Base-by-base conservation (phyloP, 371 early-diverging fungal species). In the Rhizopus arrhizus region DNA sequence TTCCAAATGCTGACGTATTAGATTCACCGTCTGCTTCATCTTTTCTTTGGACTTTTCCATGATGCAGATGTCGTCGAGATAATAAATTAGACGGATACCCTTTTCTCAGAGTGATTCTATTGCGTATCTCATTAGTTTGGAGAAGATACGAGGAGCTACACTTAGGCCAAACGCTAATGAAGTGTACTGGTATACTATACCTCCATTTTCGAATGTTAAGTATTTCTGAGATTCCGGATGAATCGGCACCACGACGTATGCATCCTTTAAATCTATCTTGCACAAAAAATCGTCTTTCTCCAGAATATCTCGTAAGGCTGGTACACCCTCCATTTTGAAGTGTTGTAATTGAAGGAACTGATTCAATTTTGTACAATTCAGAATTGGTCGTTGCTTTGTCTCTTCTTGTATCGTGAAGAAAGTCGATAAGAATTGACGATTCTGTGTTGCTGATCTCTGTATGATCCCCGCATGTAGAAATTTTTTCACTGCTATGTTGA, bases 241-340 rank as follows among this genome's bases (percentile, higher is more conserved):
- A 1, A 59, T 56, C 4, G 62, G 53, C 0, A 65, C 38, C 0
- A 60, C 60, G 0, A 42, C 34, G 38, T 59, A 59, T 0, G 60
- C 65, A 41, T 61, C 62, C 33, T 51, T 61, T 3, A 51, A 36
- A 49, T 52, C 60, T 6, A 58, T 28, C 36, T 58, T 58, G 49
- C 36, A 35, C 0, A 58, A 38, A 11, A 15, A 49, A 31, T 58
- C 50, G 22, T 46, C 22, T 33, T 33, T 10, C 52, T 59, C 60
- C 35, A 59, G 29, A 13, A 59, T 36, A 1, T 54, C 47, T 29
- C 61, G 38, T 22, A 59, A 43, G 2, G 60, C 53, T 43, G 60
- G 60, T 12, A 59, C 47, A 3, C 61, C 65, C 47, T 65, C 65
- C 65, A 65, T 65, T 41, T 65, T 65, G 61, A 60, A 65, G 41